Percentiles rank a stretch among this genome's conserved stretches.
Evolutionary conservation across 768 basidiomycete species (phyloP).

Genomic region (Psilocybe azurescens): DNA sequence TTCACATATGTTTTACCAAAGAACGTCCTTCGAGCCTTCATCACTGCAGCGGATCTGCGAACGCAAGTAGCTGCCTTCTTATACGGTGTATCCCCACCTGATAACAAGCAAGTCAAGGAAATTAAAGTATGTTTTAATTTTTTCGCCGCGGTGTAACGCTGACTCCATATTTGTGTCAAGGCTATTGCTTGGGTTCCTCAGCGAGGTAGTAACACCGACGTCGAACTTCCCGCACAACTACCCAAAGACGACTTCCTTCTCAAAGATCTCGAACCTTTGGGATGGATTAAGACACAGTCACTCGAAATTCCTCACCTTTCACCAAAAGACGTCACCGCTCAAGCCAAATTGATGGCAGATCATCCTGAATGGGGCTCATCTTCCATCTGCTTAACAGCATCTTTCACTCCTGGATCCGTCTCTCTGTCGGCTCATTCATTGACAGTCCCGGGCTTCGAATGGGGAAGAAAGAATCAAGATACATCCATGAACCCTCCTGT

Average conservation of each 20-base stretch:
- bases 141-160: not conserved
- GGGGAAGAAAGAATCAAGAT: conserved; percentile 94
- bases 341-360: conserved; percentile 96
- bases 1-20: conserved; percentile 97
- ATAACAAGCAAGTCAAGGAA: conserved; percentile 98
- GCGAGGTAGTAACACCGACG: conserved; percentile 91
- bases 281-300: conserved; percentile 97
- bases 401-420: conserved; percentile 98
- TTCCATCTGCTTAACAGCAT: conserved; percentile 91
- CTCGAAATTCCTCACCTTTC: conserved; percentile 92
- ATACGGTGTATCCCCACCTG: conserved; percentile 91
- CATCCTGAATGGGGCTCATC: conserved; percentile 95
- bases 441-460: conserved; percentile 93
- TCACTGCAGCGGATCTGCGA: conserved; percentile 90
- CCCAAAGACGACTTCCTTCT: conserved; percentile 95
- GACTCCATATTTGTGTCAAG: conserved; percentile 29
- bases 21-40: conserved; percentile 94
- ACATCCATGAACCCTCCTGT: conserved; percentile 81
- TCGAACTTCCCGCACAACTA: conserved; percentile 88
- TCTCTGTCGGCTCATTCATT: conserved; percentile 93
- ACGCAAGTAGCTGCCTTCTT: conserved; percentile 96
- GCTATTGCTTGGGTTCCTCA: conserved; percentile 98
- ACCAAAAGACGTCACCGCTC: conserved; percentile 91
- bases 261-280: conserved; percentile 93
- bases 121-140: conserved; percentile 63